These are phyloP conservation scores for Crithidia thermophila DNA, from an alignment of 208 protist genomes.

Conservation along the genomic window DNA sequence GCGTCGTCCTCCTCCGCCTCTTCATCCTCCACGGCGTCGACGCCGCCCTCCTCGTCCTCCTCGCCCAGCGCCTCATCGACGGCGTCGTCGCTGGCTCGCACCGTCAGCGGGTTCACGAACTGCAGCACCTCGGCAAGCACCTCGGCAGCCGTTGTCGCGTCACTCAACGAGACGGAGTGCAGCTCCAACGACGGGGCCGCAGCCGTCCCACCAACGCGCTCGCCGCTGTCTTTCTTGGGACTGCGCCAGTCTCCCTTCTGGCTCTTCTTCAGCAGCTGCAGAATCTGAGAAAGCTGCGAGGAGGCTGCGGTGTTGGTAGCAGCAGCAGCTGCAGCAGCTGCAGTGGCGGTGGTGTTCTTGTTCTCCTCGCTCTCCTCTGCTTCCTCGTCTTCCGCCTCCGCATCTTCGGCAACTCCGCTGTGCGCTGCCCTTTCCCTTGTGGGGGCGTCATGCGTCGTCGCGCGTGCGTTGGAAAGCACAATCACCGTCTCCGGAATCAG, in stretches of 20 bases:
- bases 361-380: conserved; percentile 5
- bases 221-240: neutral
- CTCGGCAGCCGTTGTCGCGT: conserved; percentile 32
- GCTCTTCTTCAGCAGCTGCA: conserved; percentile 16
- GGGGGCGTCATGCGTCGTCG: neutral
- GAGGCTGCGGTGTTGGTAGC: neutral
- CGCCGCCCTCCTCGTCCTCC: conserved; percentile 57
- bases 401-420: neutral
- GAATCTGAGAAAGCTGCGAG: conserved; percentile 16
- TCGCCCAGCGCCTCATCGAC: conserved; percentile 41
- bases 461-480: neutral
- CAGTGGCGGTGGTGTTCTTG: neutral
- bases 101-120: conserved; percentile 54
- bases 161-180: conserved; percentile 33
- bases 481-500: conserved; percentile 32
- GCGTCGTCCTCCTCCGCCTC: conserved; percentile 65
- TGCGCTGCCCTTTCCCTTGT: neutral
- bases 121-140: conserved; percentile 41
- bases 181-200: conserved; percentile 27
- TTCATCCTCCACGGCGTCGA: conserved; percentile 56
- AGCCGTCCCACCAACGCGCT: neutral
- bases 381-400: neutral
- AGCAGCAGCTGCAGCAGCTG: neutral
- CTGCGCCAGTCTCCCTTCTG: neutral
- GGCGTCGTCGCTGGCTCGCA: conserved; percentile 46